Conservation (phyloP, 768 basidiomycete species). For the Termitomyces sp. region DNA sequence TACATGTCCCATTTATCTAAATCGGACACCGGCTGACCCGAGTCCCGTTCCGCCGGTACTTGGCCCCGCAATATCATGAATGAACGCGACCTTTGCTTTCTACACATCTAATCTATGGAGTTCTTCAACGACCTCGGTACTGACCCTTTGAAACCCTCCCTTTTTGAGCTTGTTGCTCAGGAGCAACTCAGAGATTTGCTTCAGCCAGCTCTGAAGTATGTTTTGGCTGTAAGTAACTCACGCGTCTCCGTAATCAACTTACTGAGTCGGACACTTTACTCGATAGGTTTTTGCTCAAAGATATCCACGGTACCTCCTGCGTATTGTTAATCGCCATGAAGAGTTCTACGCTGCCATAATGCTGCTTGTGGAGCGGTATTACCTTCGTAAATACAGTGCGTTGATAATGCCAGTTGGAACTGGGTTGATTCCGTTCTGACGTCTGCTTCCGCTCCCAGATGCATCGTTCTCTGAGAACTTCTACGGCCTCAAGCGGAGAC, state of each 20-base stretch:
- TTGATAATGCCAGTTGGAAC: background rate
- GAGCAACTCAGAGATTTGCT: conserved; percentile 90
- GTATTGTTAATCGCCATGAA: conserved; percentile 92
- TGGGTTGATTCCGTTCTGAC: background rate
- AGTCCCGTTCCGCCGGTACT: conserved; percentile 12
- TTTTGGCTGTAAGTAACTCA: conserved; percentile 68
- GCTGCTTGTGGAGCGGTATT: conserved; percentile 88
- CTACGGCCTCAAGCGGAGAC: conserved; percentile 84
- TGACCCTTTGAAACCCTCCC: conserved; percentile 72
- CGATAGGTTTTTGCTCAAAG: conserved; percentile 88
- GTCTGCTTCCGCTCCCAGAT: conserved; percentile 42
- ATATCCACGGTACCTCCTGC: conserved; percentile 89
- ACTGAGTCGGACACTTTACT: conserved; percentile 3
- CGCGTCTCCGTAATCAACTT: background rate
- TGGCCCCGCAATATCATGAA: conserved; percentile 11
- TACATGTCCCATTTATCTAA: no score
- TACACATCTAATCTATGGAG: conserved; percentile 50
- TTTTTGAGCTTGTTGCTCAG: conserved; percentile 92
- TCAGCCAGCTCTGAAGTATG: conserved; percentile 94
- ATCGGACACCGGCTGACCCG: conserved; percentile 7
- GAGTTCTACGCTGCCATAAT: conserved; percentile 92
- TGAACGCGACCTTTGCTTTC: conserved; percentile 5
- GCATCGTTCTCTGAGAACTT: conserved; percentile 96
- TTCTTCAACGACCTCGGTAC: conserved; percentile 78
- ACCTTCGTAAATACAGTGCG: conserved; percentile 83